Percentiles rank a stretch among this genome's conserved stretches.
phyloP scores from a whole-genome alignment of 371 early-diverging fungal species.

The Mortierella sp. region DNA sequence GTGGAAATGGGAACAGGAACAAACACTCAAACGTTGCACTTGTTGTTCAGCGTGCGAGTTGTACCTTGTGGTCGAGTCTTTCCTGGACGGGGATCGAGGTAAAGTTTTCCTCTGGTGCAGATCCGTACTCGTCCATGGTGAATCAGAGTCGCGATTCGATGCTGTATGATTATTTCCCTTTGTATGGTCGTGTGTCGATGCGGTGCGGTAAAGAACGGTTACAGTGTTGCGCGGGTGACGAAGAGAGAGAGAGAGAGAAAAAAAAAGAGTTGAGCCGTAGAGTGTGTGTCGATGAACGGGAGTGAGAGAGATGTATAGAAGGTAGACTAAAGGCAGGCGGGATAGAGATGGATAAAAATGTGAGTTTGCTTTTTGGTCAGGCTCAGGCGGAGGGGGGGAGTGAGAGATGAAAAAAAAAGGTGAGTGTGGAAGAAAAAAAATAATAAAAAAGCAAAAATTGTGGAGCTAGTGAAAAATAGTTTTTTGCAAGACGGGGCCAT shows the following conservation, averaged over 20 bases:
- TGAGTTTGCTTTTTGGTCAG: background rate
- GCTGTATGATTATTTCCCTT: background rate
- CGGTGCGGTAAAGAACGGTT: background rate
- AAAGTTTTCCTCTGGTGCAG: conserved; percentile 76
- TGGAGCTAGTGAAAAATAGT: no score
- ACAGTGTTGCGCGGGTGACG: background rate
- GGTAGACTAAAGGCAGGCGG: background rate
- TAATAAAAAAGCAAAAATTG: background rate
- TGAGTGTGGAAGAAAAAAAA: background rate
- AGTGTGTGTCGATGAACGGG: background rate
- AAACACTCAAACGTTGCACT: background rate
- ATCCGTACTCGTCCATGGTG: conserved; percentile 51
- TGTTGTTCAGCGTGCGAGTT: background rate
- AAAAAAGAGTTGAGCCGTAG: background rate
- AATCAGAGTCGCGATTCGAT: conserved; percentile 11
- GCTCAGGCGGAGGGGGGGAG: background rate
- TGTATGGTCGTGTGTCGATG: conserved; percentile 3
- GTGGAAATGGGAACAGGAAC: conserved; percentile 15
- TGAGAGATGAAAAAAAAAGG: background rate
- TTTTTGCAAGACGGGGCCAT: no score
- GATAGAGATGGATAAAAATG: conserved; percentile 17
- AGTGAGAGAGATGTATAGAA: background rate
- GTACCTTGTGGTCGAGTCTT: conserved; percentile 80
- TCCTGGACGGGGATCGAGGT: conserved; percentile 74
- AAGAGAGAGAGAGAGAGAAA: background rate